These are phyloP conservation scores for Acer campestre DNA, from an alignment of 345 rosid species.

Conservation along the genomic window DNA sequence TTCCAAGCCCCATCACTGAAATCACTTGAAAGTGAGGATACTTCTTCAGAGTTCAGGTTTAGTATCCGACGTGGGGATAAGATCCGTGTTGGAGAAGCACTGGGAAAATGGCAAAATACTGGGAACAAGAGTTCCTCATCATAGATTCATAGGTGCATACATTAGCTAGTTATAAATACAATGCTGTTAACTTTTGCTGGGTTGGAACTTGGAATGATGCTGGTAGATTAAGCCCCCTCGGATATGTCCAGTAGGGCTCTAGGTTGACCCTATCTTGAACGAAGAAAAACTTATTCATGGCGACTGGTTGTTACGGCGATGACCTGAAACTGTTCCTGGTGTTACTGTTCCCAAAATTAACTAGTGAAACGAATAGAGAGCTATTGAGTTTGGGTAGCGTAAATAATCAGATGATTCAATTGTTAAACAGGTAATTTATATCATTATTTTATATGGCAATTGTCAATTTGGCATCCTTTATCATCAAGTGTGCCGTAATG, in stretches of 20 bases:
- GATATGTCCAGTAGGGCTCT: not conserved
- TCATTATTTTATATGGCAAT: not conserved
- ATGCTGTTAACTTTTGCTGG: no score
- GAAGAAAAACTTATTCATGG: not conserved
- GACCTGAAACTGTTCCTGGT: not conserved
- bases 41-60: conserved; percentile 64
- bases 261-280: not conserved
- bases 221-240: not conserved
- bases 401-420: not conserved
- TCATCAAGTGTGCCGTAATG: no score
- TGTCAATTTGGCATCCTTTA: not conserved
- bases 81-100: conserved; percentile 75
- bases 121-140: not conserved
- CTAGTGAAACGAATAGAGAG: not conserved
- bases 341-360: not conserved
- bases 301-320: not conserved
- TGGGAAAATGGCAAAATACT: conserved; percentile 66
- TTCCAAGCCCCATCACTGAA: conserved; percentile 77
- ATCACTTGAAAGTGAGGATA: conserved; percentile 29
- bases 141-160: not conserved
- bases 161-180: not conserved
- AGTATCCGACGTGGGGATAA: conserved; percentile 62
- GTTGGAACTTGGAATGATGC: no score
- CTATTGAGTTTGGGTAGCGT: not conserved
- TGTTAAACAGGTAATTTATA: not conserved